Base-by-base conservation (phyloP, 176 grass and related monocot genomes). In the Puya raimondii region DNA sequence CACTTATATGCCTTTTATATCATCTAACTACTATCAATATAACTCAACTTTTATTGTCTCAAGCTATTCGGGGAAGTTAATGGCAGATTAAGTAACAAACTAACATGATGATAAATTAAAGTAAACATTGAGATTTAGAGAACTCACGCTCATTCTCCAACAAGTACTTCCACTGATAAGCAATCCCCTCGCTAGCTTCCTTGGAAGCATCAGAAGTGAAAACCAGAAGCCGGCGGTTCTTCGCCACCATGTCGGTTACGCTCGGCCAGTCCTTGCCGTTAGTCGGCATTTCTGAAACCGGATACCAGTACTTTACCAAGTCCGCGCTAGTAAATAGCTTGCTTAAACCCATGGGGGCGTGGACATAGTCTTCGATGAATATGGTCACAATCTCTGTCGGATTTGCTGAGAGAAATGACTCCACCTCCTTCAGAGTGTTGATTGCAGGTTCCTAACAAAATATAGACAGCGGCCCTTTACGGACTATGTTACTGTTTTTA, bases 321-420 rank as follows among this genome's bases (percentile, higher is more conserved):
- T 83, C 86, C 48, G 94, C 82, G 72, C 86, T 73, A 49, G 76
- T 83, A 70, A 97, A 92, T 59, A 92, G 47, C 76, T 90, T 97
- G 73, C 81, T 88, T 66, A 92, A 80, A 65, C 94, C 84, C 84
- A 88, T 92, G 0, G 84, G 84, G 49, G 94, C 70, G 23, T 63
- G 86, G 53, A 97, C 86, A 51, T 97, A 97, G 69, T 97, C 94
- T 72, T 97, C 94, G 9, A 97, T 92, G 75, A 97, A 88, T 85
- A 97, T 90, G 14, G 89, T 90, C 48, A 97, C 80, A 66, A 97
- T 90, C 76, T 97, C 94, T 20, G 84, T 88, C 17, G 94, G 94
- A 27, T 97, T 97, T 69, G 87, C 79, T 0, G 84, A 83, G 64
- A 97, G 82, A 74, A 97, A 97, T 27, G 81, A 80, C 74, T 97